Percentiles rank a stretch among this genome's conserved stretches.
Evolutionary conservation across 306 rosid genomes (phyloP).

Genomic region (Rosa persica): DNA sequence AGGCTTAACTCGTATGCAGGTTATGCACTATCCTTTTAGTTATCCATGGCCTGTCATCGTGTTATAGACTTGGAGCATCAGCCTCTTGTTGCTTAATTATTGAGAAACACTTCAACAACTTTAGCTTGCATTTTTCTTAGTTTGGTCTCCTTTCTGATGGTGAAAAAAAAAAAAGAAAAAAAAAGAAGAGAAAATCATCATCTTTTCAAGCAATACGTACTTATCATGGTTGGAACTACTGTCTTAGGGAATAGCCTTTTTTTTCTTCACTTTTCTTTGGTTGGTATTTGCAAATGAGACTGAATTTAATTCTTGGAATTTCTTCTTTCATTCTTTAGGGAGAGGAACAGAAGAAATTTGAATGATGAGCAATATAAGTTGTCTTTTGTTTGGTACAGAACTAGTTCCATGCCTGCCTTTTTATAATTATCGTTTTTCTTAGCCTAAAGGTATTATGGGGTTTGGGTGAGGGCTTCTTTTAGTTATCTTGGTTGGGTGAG

Average conservation of each 20-base stretch:
- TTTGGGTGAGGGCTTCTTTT: no score
- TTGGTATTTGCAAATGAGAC: background rate
- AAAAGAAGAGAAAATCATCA: background rate
- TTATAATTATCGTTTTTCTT: no score
- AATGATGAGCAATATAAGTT: background rate
- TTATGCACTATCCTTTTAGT: conserved; percentile 28
- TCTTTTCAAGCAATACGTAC: background rate
- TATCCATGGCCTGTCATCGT: background rate
- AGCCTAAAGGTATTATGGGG: no score
- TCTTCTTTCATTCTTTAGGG: background rate
- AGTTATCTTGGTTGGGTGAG: no score
- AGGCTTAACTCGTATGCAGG: conserved; percentile 76
- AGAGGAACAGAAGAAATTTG: background rate
- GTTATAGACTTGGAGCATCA: background rate
- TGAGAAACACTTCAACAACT: background rate
- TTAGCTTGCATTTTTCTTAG: background rate
- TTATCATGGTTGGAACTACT: background rate
- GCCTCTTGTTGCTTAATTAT: background rate
- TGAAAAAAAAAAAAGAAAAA: background rate
- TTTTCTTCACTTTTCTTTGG: background rate
- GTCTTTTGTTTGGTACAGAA: background rate
- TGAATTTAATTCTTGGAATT: background rate
- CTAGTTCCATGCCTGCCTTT: no score
- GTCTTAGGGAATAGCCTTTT: background rate
- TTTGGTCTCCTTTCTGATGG: background rate